Evolutionary conservation across 306 rosid genomes (phyloP).

Genomic region (Aeschynomene evenia): DNA sequence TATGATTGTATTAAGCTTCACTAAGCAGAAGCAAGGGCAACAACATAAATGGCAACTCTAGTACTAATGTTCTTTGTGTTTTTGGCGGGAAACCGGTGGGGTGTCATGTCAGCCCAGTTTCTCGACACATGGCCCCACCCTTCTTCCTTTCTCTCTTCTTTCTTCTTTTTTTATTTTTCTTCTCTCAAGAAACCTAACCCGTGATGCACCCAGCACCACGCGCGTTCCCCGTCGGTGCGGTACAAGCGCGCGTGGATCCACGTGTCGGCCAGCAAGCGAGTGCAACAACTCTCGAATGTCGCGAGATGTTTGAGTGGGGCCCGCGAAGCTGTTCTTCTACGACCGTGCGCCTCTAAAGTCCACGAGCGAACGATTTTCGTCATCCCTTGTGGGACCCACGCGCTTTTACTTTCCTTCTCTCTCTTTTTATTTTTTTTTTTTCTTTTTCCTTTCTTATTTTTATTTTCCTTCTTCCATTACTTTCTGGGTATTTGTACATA

Average conservation of each 20-base stretch:
- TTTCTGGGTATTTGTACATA: too few species aligned
- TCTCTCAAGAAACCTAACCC: conserved; percentile 27
- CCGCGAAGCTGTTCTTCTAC: conserved; percentile 21
- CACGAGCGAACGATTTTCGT: conserved; percentile 36
- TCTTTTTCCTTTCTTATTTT: too few species aligned
- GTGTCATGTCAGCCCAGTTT: conserved; percentile 33
- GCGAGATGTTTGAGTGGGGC: conserved; percentile 34
- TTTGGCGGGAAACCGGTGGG: conserved; percentile 50
- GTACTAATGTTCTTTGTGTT: background rate
- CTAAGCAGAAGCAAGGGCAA: background rate
- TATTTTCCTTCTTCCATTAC: too few species aligned
- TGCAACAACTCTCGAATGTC: background rate
- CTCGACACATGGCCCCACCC: conserved; percentile 42
- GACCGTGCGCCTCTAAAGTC: conserved; percentile 45
- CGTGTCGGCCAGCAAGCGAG: background rate
- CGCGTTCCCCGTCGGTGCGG: background rate
- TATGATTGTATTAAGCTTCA: background rate
- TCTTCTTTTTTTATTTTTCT: background rate
- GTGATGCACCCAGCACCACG: conserved; percentile 26
- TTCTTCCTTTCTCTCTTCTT: background rate
- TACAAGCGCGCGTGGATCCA: background rate
- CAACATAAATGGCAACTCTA: background rate
- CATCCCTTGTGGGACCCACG: conserved; percentile 56
- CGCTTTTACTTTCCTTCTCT: conserved; percentile 38
- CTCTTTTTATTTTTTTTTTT: background rate